Evolutionary conservation across 345 rosid genomes (phyloP).

Genomic region (Draba incana): DNA sequence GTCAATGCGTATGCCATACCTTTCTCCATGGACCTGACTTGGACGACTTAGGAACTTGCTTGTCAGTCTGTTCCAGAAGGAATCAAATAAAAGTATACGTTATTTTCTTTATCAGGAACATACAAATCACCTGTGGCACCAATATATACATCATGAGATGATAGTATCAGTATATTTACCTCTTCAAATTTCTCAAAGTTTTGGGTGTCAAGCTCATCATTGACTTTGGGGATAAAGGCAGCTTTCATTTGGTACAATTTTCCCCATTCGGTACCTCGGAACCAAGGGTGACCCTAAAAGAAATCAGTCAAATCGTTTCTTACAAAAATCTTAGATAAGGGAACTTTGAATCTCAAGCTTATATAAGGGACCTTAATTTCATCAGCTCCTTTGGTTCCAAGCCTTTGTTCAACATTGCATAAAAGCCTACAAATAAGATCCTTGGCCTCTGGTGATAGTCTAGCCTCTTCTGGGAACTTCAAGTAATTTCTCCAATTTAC

Average conservation of each 20-base stretch:
- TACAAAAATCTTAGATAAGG: not conserved
- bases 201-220: constrained; percentile 97
- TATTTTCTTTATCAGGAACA: constrained; percentile 21
- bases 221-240: constrained; percentile 96
- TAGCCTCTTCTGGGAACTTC: constrained; percentile 98
- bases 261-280: constrained; percentile 83
- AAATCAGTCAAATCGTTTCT: constrained; percentile 29
- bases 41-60: constrained; percentile 59
- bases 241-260: constrained; percentile 87
- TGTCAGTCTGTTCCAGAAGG: constrained; percentile 62
- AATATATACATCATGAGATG: not conserved
- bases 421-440: constrained; percentile 86
- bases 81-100: constrained; percentile 37
- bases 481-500: constrained; percentile 98
- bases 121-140: constrained; percentile 22
- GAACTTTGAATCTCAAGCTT: constrained; percentile 36
- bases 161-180: constrained; percentile 48
- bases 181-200: constrained; percentile 98
- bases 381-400: constrained; percentile 88
- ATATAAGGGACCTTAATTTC: constrained; percentile 87
- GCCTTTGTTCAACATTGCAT: constrained; percentile 90
- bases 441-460: constrained; percentile 85
- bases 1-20: constrained; percentile 45
- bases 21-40: constrained; percentile 92
- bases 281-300: constrained; percentile 87